A percentile compares a stretch with the other conserved stretches of the same genome.
Conservation (phyloP, 2,329 filamentous ascomycete species). For the Colletotrichum noveboracense region DNA sequence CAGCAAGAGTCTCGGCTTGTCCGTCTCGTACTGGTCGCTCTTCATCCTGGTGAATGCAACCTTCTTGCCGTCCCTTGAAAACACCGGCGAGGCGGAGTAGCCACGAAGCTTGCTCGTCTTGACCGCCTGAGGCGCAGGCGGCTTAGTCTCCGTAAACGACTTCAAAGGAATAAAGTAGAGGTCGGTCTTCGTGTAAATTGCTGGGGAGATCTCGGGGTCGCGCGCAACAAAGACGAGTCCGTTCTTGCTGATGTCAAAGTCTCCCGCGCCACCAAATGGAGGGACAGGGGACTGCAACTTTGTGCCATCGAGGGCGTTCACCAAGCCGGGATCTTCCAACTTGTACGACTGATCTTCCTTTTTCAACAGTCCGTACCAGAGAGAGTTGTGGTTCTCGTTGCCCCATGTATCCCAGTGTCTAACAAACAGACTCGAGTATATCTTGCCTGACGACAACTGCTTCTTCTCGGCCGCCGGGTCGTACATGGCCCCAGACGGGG, state of each 20-base stretch:
- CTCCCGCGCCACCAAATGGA: constrained; percentile 79
- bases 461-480: constrained; percentile 67
- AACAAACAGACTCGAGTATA: constrained; percentile 79
- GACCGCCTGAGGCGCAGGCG: constrained; percentile 56
- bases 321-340: constrained; percentile 51
- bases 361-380: constrained; percentile 74
- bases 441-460: constrained; percentile 66
- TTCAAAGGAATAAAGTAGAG: constrained; percentile 75
- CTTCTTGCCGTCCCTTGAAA: constrained; percentile 74
- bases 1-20: constrained; percentile 73
- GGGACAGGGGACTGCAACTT: constrained; percentile 70
- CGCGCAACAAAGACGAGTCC: constrained; percentile 79
- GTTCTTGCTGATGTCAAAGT: constrained; percentile 75
- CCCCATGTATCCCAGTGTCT: constrained; percentile 85
- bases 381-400: constrained; percentile 69
- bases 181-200: constrained; percentile 81
- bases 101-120: constrained; percentile 65
- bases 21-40: constrained; percentile 78
- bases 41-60: constrained; percentile 84
- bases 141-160: constrained; percentile 59
- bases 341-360: constrained; percentile 44
- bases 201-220: constrained; percentile 73
- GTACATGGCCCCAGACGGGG: constrained; percentile 71
- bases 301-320: constrained; percentile 68
- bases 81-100: constrained; percentile 70